Percentiles rank a stretch among this genome's conserved stretches.
phyloP scores from a whole-genome alignment of 257 asterid species.

The Handroanthus guayacan region DNA sequence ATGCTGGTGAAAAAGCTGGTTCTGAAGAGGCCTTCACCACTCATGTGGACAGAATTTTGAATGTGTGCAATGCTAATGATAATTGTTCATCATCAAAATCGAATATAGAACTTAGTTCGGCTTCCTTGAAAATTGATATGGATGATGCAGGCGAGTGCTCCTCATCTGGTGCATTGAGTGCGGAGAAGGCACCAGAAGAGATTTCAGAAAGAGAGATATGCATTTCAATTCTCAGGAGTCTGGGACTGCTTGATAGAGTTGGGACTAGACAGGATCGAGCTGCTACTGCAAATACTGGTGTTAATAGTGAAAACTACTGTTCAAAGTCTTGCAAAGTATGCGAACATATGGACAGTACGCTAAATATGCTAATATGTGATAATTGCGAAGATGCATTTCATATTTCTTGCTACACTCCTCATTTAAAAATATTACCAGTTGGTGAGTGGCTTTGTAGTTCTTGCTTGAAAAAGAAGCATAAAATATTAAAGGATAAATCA shows the following conservation, averaged over 20 bases:
- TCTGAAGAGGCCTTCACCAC: slow-evolving; percentile 55
- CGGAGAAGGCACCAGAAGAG: slow-evolving; percentile 49
- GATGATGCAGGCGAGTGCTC: slow-evolving; percentile 76
- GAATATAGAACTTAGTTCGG: slow-evolving; percentile 53
- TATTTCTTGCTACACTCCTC: slow-evolving; percentile 72
- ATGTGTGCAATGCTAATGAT: slow-evolving; percentile 43
- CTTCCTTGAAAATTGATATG: slow-evolving; percentile 48
- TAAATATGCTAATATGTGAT: slow-evolving; percentile 79
- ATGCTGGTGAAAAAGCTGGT: slow-evolving; percentile 43
- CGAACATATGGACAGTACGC: slow-evolving; percentile 51
- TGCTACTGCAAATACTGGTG: slow-evolving; percentile 41
- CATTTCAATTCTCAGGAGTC: slow-evolving; percentile 64
- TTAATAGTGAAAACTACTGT: slow-evolving; percentile 46
- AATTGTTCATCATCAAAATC: slow-evolving; percentile 76
- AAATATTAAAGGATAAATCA: slow-evolving; percentile 62
- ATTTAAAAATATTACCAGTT: slow-evolving; percentile 55
- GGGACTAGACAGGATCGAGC: slow-evolving; percentile 33
- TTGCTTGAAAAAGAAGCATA: slow-evolving; percentile 75
- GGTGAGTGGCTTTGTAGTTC: slow-evolving; percentile 83
- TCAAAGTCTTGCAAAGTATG: slow-evolving; percentile 70
- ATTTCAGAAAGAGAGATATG: slow-evolving; percentile 71
- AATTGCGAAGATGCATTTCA: slow-evolving; percentile 81
- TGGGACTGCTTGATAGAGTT: slow-evolving; percentile 59
- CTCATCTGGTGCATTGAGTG: slow-evolving; percentile 66
- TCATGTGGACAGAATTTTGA: slow-evolving; percentile 45